Conservation (phyloP, 192 early-diverging fungal genomes). For the Chytriomyces sp. region DNA sequence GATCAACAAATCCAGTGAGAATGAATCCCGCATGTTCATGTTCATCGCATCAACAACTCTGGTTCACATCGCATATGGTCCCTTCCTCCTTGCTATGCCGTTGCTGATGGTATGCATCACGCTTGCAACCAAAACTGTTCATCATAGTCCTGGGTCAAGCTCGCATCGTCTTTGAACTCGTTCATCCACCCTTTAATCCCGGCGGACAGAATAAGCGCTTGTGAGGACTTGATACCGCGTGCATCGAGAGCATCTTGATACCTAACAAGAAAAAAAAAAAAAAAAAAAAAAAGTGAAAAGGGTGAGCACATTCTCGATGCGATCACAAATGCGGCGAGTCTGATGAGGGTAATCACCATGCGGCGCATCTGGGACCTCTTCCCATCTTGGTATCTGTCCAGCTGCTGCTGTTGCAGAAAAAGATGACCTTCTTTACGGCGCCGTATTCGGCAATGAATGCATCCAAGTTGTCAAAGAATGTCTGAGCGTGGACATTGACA, state of each 20-base stretch:
- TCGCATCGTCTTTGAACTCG: slow-evolving; percentile 16
- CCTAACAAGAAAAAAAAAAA: not conserved
- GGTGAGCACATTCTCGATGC: too few species aligned
- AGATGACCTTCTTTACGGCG: slow-evolving; percentile 15
- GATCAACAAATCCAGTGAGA: too few species aligned
- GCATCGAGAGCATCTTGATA: slow-evolving; percentile 33
- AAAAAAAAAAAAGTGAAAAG: not conserved
- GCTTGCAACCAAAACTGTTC: slow-evolving; percentile 15
- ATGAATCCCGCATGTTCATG: too few species aligned
- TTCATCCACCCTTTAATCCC: slow-evolving; percentile 34
- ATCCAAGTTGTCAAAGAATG: slow-evolving; percentile 23
- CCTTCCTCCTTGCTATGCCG: too few species aligned
- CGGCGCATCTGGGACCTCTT: slow-evolving; percentile 23
- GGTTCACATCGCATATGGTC: too few species aligned
- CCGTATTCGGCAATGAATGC: slow-evolving; percentile 25
- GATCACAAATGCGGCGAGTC: too few species aligned
- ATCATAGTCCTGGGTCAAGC: slow-evolving; percentile 22
- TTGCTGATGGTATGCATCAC: too few species aligned
- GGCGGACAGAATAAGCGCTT: slow-evolving; percentile 25
- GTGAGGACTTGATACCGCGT: slow-evolving; percentile 21
- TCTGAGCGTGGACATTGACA: slow-evolving; percentile 29
- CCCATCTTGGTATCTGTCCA: slow-evolving; percentile 8
- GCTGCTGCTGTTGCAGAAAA: slow-evolving; percentile 22
- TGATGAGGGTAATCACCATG: slow-evolving; percentile 15
- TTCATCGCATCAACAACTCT: too few species aligned